Conservation (phyloP, 2,329 filamentous ascomycete species). For the Fusarium sp. region DNA sequence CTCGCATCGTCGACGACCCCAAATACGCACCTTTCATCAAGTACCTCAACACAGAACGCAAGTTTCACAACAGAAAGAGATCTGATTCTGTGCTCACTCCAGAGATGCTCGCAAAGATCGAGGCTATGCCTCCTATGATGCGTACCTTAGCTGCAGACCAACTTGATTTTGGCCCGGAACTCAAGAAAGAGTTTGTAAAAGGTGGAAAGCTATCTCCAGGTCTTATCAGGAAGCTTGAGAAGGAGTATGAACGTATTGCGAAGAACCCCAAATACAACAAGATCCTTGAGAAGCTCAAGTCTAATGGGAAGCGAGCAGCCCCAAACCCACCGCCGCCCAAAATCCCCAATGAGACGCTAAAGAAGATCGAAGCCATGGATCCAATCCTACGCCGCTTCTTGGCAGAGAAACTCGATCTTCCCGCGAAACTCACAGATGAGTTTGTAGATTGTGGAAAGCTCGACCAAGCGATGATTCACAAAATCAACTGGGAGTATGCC, state of each 20-base stretch:
- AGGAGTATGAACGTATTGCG: not conserved
- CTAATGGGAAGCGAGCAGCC: not conserved
- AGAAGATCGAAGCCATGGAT: not conserved
- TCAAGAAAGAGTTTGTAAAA: not conserved
- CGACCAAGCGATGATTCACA: not conserved
- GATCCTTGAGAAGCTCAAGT: not conserved
- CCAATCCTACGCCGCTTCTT: not conserved
- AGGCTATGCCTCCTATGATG: not conserved
- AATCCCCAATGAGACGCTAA: not conserved
- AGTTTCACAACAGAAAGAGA: not conserved
- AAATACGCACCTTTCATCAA: not conserved
- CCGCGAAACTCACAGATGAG: not conserved
- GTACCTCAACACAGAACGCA: not conserved
- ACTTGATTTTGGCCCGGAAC: not conserved
- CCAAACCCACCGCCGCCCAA: not conserved
- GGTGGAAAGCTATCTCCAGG: not conserved
- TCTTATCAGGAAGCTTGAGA: constrained; percentile 2
- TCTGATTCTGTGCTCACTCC: not conserved
- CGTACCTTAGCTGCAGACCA: not conserved
- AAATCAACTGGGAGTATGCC: constrained; percentile 2
- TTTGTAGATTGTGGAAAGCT: not conserved
- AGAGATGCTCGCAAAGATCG: not conserved
- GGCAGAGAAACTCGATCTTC: not conserved
- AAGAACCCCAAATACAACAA: not conserved
- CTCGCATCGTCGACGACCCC: not conserved